Percentiles rank a stretch among this genome's conserved stretches.
Evolutionary conservation across 306 rosid genomes (phyloP).

Genomic region (Malus fusca): DNA sequence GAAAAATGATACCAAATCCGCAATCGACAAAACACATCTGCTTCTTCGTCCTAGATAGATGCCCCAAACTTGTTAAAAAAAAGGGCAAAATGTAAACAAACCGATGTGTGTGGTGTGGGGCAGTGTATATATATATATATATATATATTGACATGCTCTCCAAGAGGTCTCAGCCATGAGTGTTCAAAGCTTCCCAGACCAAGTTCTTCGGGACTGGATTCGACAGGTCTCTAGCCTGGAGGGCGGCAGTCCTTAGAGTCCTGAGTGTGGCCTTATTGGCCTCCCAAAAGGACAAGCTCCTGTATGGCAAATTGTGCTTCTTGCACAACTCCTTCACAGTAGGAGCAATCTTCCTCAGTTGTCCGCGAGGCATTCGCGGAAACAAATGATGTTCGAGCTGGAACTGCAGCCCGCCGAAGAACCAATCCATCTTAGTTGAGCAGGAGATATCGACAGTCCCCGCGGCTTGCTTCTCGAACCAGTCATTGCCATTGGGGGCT

Average conservation of each 20-base stretch:
- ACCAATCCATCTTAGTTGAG: constrained; percentile 42
- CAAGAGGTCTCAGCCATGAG: constrained; percentile 30
- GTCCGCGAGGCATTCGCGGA: constrained; percentile 40
- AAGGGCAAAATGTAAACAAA: not conserved
- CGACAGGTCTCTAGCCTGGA: constrained; percentile 38
- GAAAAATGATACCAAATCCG: not conserved
- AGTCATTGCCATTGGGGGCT: constrained; percentile 24
- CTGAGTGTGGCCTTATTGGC: constrained; percentile 34
- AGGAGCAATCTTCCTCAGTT: constrained; percentile 37
- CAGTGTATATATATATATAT: not conserved
- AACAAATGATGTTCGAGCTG: constrained; percentile 51
- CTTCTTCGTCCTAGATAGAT: constrained; percentile 1
- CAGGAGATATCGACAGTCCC: constrained; percentile 46
- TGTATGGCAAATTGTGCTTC: constrained; percentile 43
- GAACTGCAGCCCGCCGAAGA: constrained; percentile 41
- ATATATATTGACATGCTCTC: not conserved
- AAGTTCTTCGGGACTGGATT: constrained; percentile 36
- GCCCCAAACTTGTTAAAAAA: not conserved
- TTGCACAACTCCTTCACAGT: constrained; percentile 33
- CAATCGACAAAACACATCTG: not conserved
- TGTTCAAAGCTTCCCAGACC: constrained; percentile 48
- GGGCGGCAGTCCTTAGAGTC: constrained; percentile 36
- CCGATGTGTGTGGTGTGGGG: not conserved
- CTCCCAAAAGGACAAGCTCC: constrained; percentile 39
- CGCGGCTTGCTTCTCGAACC: constrained; percentile 46